Conservation (phyloP, 23 red algal genomes). For the Chondrus crispus region DNA sequence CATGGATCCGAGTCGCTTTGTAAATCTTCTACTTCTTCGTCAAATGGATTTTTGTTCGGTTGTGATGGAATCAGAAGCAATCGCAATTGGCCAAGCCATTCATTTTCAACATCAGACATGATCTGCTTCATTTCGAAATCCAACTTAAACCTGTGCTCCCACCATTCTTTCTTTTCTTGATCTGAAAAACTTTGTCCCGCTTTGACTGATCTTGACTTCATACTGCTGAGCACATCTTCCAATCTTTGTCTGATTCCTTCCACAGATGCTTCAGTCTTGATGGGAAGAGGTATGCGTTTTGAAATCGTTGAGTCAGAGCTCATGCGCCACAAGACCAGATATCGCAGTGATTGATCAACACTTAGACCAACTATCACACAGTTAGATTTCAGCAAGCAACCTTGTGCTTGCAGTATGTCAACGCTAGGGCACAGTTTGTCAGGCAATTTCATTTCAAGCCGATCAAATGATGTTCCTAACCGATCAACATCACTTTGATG, state of each 20-base stretch:
- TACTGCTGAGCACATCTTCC: slow-evolving; percentile 11
- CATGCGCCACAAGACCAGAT: slow-evolving; percentile 47
- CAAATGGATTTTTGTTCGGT: neutral
- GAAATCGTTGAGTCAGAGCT: neutral
- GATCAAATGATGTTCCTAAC: no score
- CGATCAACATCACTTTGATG: no score
- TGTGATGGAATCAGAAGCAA: neutral
- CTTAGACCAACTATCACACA: slow-evolving; percentile 26
- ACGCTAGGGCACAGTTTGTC: neutral
- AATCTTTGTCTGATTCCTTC: slow-evolving; percentile 21
- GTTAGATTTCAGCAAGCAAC: neutral
- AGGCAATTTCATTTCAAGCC: no score
- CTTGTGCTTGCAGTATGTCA: neutral
- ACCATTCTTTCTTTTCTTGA: slow-evolving; percentile 52
- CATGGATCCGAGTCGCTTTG: neutral
- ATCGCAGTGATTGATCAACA: slow-evolving; percentile 4
- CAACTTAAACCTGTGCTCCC: slow-evolving; percentile 17
- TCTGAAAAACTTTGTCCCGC: slow-evolving; percentile 28
- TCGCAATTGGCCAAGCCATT: slow-evolving; percentile 33
- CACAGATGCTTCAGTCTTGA: neutral
- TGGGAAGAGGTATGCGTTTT: neutral
- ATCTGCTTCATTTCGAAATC: slow-evolving; percentile 37
- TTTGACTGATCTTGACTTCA: slow-evolving; percentile 14
- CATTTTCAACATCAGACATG: slow-evolving; percentile 19
- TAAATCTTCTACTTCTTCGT: neutral